Conservation (phyloP, 1,284 basidiomycete species). For the Xerocomus amazonicus region DNA sequence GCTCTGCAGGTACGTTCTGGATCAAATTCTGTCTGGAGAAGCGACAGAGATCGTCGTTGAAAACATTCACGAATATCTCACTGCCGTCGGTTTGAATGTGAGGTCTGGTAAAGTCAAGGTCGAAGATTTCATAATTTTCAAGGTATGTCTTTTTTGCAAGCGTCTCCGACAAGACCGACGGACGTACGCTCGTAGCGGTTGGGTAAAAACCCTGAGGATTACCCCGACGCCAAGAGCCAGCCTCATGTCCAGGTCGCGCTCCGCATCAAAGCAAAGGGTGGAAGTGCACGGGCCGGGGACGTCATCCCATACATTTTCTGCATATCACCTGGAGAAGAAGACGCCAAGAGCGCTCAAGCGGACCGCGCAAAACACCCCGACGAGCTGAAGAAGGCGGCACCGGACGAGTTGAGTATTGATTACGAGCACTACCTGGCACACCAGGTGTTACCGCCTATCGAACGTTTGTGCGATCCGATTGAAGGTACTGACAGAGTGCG, state of each 20-base stretch:
- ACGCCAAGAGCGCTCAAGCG: slow-evolving; percentile 77
- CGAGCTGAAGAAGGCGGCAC: slow-evolving; percentile 73
- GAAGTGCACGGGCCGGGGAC: slow-evolving; percentile 80
- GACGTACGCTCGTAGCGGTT: slow-evolving; percentile 56
- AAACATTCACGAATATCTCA: slow-evolving; percentile 91
- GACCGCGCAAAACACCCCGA: slow-evolving; percentile 93
- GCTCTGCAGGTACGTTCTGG: slow-evolving; percentile 71
- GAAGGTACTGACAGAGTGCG: slow-evolving; percentile 92
- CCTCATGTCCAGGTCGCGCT: slow-evolving; percentile 97
- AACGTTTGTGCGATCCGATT: slow-evolving; percentile 93
- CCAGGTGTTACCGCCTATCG: slow-evolving; percentile 92
- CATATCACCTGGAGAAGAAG: slow-evolving; percentile 69
- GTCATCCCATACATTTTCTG: slow-evolving; percentile 98
- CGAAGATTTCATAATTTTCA: slow-evolving; percentile 94
- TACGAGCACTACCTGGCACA: slow-evolving; percentile 90
- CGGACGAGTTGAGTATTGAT: slow-evolving; percentile 69
- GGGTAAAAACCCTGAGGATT: slow-evolving; percentile 94
- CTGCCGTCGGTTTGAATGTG: slow-evolving; percentile 71
- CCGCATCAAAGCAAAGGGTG: slow-evolving; percentile 84
- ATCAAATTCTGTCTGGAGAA: slow-evolving; percentile 90
- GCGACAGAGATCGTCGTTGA: slow-evolving; percentile 87
- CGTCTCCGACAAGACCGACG: not conserved
- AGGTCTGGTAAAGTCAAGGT: slow-evolving; percentile 74
- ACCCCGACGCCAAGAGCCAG: slow-evolving; percentile 91
- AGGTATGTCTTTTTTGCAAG: slow-evolving; percentile 46